Percentiles rank a stretch among this genome's conserved stretches.
Conservation (phyloP, 73 alveolate genomes). For the Blepharisma stoltei region DNA sequence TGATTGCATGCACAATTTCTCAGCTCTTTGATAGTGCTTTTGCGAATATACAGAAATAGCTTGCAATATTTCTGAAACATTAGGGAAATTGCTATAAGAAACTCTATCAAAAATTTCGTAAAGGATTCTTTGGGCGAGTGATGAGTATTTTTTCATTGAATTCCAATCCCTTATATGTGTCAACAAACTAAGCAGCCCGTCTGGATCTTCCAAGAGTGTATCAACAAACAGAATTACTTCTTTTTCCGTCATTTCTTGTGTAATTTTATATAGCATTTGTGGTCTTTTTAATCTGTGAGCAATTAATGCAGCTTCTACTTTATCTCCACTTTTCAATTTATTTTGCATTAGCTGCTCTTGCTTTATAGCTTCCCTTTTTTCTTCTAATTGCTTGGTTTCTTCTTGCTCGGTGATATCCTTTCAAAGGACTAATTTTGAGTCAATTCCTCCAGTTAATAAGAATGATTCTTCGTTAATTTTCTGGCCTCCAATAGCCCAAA, state of each 20-base stretch:
- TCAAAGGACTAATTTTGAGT: constrained; percentile 87
- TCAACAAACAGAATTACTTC: constrained; percentile 28
- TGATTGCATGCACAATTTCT: constrained; percentile 38
- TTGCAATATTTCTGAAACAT: constrained; percentile 39
- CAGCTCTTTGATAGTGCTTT: constrained; percentile 66
- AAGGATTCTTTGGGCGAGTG: constrained; percentile 45
- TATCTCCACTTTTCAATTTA: constrained; percentile 72
- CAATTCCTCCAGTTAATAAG: constrained; percentile 93
- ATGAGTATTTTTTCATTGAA: constrained; percentile 37
- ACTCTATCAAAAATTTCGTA: constrained; percentile 33
- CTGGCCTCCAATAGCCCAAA: constrained; percentile 84
- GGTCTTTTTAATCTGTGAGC: constrained; percentile 79
- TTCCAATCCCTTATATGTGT: constrained; percentile 49
- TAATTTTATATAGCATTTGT: constrained; percentile 48
- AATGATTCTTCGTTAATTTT: constrained; percentile 30
- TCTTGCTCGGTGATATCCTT: constrained; percentile 81
- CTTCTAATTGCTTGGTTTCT: constrained; percentile 67
- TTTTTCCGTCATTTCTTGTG: constrained; percentile 2
- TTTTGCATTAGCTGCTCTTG: constrained; percentile 78
- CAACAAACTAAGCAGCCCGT: constrained; percentile 31
- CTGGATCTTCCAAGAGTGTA: constrained; percentile 25
- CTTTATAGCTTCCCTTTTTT: constrained; percentile 61
- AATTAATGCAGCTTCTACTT: constrained; percentile 82
- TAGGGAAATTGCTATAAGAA: constrained; percentile 31
- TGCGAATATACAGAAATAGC: constrained; percentile 49